These are phyloP conservation scores for Cucumis sativus DNA, from an alignment of 306 rosid genomes.

Conservation along the genomic window DNA sequence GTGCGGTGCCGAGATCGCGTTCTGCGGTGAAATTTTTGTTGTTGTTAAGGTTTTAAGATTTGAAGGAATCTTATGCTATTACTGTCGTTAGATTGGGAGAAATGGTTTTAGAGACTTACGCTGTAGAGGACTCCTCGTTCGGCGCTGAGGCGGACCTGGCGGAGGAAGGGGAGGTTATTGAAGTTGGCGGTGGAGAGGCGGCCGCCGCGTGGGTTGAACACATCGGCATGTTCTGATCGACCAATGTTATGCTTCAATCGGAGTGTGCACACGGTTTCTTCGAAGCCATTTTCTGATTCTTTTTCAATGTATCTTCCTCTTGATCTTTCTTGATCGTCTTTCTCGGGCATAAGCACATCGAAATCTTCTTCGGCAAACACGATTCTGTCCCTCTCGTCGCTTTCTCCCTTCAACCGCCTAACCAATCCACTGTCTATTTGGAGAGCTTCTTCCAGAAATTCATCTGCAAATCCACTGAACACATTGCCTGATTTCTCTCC, in stretches of 20 bases:
- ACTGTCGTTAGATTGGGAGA: not conserved
- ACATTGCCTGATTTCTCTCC: slow-evolving; percentile 6
- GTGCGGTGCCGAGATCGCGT: slow-evolving; percentile 15
- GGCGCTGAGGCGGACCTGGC: slow-evolving; percentile 17
- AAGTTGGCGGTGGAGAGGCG: slow-evolving; percentile 15
- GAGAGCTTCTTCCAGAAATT: slow-evolving; percentile 6
- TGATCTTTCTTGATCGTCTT: slow-evolving; percentile 3
- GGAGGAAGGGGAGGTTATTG: slow-evolving; percentile 17
- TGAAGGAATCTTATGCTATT: not conserved
- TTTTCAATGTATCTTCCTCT: not conserved
- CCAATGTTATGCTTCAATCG: slow-evolving; percentile 11
- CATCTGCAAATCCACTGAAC: slow-evolving; percentile 13
- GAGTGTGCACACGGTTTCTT: slow-evolving; percentile 22
- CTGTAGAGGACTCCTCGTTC: slow-evolving; percentile 24
- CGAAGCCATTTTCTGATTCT: slow-evolving; percentile 13
- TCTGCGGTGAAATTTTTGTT: not conserved
- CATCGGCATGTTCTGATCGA: slow-evolving; percentile 15
- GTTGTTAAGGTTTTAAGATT: not conserved
- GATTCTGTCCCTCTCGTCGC: slow-evolving; percentile 17
- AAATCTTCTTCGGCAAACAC: slow-evolving; percentile 11
- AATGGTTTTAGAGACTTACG: not conserved
- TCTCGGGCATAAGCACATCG: not conserved
- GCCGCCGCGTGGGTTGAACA: slow-evolving; percentile 26
- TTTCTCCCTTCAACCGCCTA: not conserved
- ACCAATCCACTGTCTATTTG: slow-evolving; percentile 1